Evolutionary conservation across 2,329 filamentous ascomycete species (phyloP), one percentile per base, ranked within the genome.

Genomic region (Clonostachys byssicola): DNA sequence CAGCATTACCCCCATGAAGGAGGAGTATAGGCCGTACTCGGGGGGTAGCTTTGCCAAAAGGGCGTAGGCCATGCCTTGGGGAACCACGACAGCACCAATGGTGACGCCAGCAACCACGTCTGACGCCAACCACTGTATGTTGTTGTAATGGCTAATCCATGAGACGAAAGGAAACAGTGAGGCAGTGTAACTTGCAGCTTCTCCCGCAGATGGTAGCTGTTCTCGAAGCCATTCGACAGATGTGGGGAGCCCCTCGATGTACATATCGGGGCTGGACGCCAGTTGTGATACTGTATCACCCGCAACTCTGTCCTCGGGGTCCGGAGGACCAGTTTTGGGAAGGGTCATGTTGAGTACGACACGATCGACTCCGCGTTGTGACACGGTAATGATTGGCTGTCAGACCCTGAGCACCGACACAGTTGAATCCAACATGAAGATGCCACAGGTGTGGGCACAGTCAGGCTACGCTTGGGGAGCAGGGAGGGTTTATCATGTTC

Each of bases 61-160:
- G 33, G 92, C 92, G 67, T 97, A 97, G 1, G 92, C 92, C 92
- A 97, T 96, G 52, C 90, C 87, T 63, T 97, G 92, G 6, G 92
- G 92, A n/a, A 97, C 89, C 23, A 96, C 91, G 20, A 82, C 73
- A 35, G 76, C 75, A n/a, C 79, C 78, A 48, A 81, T 76, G 4
- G 79, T 82, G 48, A 67, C 56, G 30, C 69, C 92, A 49, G 94
- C 92, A 48, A 97, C 85, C 42, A 97, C 67, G 69, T 99, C 94
- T 58, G 94, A 94, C 14, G 83, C 65, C 6, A 96, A 68, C 94
- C 94, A 99, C 71, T 91, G 85, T 5, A 85, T 12, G 62, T 99
- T 99, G 62, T 99, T 99, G 72, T 99, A 99, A 56, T 85, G 81
- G 12, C 73, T 68, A 48, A 97, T 92, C 94, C 94, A 99, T n/a